A percentile compares a stretch with the other conserved stretches of the same genome.
phyloP scores from a whole-genome alignment of 2,329 filamentous ascomycete species.

The Diplodia seriata region DNA sequence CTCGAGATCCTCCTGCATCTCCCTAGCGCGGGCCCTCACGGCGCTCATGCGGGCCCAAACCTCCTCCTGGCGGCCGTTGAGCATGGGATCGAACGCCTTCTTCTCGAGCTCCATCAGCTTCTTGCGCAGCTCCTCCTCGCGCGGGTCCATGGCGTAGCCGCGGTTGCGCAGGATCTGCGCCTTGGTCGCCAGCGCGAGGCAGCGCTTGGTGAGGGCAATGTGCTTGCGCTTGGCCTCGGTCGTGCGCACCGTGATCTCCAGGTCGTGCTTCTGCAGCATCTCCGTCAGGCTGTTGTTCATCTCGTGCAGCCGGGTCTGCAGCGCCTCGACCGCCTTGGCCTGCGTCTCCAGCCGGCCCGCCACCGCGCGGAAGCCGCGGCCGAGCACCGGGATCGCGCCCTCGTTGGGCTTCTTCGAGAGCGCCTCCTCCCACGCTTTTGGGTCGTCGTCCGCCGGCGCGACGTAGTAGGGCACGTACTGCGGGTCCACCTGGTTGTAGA shows the following conservation, averaged over 20 bases:
- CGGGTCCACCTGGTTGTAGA: slow-evolving; percentile 84
- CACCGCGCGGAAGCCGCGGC: slow-evolving; percentile 74
- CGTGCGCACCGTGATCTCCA: slow-evolving; percentile 76
- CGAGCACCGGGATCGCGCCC: slow-evolving; percentile 78
- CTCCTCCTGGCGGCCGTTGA: slow-evolving; percentile 79
- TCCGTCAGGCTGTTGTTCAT: slow-evolving; percentile 77
- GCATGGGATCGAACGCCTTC: slow-evolving; percentile 74
- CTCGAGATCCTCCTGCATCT: slow-evolving; percentile 76
- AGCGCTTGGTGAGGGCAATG: slow-evolving; percentile 73
- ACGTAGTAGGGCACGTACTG: slow-evolving; percentile 78
- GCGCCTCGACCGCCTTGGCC: slow-evolving; percentile 70
- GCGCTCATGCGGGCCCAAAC: slow-evolving; percentile 83
- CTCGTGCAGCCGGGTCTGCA: slow-evolving; percentile 76
- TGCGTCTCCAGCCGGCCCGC: slow-evolving; percentile 76
- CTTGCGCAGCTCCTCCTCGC: slow-evolving; percentile 78
- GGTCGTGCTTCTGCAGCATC: slow-evolving; percentile 77
- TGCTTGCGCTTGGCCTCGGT: slow-evolving; percentile 76
- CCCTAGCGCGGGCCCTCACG: slow-evolving; percentile 73
- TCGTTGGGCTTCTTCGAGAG: slow-evolving; percentile 78
- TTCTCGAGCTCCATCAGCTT: slow-evolving; percentile 74
- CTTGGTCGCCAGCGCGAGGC: slow-evolving; percentile 75
- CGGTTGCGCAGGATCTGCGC: slow-evolving; percentile 82
- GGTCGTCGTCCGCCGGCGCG: slow-evolving; percentile 72
- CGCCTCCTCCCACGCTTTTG: slow-evolving; percentile 83
- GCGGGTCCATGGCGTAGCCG: slow-evolving; percentile 79